phyloP scores from a whole-genome alignment of 2,329 filamentous ascomycete genomes.

The Aspergillus intermedius region DNA sequence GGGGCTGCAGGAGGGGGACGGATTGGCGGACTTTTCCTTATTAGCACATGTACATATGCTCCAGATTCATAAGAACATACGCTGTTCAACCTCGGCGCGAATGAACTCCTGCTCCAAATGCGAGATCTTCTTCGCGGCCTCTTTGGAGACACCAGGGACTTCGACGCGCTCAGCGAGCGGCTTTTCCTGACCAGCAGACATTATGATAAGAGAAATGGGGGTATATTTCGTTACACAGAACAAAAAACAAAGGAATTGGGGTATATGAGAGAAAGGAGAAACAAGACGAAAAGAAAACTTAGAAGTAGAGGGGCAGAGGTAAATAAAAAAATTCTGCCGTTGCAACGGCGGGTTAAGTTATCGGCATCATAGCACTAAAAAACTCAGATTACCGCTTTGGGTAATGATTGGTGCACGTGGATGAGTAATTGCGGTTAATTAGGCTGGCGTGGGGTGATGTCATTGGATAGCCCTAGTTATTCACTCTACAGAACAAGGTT shows the following conservation, averaged over 20 bases:
- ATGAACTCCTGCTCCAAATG: conserved; percentile 79
- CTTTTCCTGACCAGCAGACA: conserved; percentile 20
- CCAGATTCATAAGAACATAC: conserved; percentile 41
- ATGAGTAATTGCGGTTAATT: too few species aligned
- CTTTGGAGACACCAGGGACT: conserved; percentile 34
- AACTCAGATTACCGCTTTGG: too few species aligned
- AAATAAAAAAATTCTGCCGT: not conserved
- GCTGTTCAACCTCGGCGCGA: conserved; percentile 71
- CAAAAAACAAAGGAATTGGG: not conserved
- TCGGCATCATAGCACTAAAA: too few species aligned
- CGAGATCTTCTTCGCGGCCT: conserved; percentile 56
- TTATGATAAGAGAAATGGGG: conserved; percentile 1
- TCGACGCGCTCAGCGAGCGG: conserved; percentile 31
- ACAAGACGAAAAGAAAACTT: not conserved
- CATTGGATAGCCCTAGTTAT: too few species aligned
- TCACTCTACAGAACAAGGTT: too few species aligned
- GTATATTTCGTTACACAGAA: not conserved
- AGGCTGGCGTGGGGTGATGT: too few species aligned
- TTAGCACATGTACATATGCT: conserved; percentile 1
- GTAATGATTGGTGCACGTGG: too few species aligned
- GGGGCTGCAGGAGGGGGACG: conserved; percentile 58
- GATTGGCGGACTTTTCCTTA: conserved; percentile 62
- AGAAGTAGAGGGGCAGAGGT: not conserved
- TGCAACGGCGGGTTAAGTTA: too few species aligned
- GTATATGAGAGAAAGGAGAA: not conserved